Evolutionary conservation across 2,329 filamentous ascomycete species (phyloP).

Genomic region (Ophiostoma ulmi): DNA sequence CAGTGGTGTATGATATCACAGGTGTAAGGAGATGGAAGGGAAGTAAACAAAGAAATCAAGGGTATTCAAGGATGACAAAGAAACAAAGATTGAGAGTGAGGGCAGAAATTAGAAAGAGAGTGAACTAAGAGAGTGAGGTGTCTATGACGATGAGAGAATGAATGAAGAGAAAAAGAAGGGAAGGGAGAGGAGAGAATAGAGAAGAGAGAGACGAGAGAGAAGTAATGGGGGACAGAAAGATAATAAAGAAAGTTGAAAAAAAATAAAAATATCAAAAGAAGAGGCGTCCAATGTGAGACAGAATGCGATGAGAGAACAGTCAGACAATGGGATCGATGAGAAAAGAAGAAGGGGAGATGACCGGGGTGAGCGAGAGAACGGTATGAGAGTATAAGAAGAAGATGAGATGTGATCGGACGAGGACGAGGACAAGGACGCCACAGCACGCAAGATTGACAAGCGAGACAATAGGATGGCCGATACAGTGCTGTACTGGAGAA

Average conservation of each 20-base stretch:
- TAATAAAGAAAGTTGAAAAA: constrained; percentile 21
- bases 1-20: neutral
- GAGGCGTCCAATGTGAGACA: constrained; percentile 11
- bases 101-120: neutral
- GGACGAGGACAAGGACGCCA: constrained; percentile 3
- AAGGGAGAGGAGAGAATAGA: neutral
- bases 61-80: constrained; percentile 1
- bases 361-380: constrained; percentile 8
- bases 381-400: neutral
- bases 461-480: neutral
- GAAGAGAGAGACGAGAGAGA: neutral
- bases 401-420: constrained; percentile 11
- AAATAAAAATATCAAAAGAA: constrained; percentile 14
- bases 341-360: neutral
- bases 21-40: neutral
- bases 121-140: neutral
- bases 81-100: neutral
- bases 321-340: neutral
- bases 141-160: neutral
- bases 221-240: constrained; percentile 14
- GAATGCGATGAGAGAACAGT: neutral
- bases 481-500: neutral
- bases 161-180: neutral
- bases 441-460: constrained; percentile 13
- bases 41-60: constrained; percentile 14